Conservation (phyloP, 352 stramenopile species). For the Phytophthora ohioensis region DNA sequence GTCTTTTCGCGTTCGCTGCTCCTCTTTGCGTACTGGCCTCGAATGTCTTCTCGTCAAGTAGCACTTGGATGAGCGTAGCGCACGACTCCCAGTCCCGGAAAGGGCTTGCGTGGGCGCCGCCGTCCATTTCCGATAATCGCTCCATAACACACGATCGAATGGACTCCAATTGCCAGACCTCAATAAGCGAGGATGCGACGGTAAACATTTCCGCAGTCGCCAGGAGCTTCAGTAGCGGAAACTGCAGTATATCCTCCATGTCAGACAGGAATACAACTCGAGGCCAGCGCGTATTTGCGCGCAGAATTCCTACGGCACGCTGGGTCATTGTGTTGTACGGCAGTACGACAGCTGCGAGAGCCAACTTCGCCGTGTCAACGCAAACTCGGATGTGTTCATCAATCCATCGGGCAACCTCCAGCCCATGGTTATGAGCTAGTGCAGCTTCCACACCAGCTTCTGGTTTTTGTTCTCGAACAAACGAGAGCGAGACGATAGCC, state of each 20-base stretch:
- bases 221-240: constrained; percentile 55
- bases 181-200: constrained; percentile 45
- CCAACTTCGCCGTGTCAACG: constrained; percentile 40
- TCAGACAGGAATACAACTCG: constrained; percentile 50
- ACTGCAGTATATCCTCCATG: constrained; percentile 60
- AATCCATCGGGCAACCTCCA: constrained; percentile 65
- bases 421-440: constrained; percentile 50
- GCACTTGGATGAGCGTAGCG: constrained; percentile 42
- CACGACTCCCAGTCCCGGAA: constrained; percentile 49
- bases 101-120: constrained; percentile 21
- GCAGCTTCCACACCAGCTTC: constrained; percentile 22
- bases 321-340: constrained; percentile 47
- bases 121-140: constrained; percentile 28
- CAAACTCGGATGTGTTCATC: constrained; percentile 47
- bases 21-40: constrained; percentile 34
- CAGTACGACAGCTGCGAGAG: constrained; percentile 52
- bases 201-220: constrained; percentile 44
- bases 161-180: constrained; percentile 45
- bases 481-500: constrained; percentile 40
- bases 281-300: constrained; percentile 37
- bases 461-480: constrained; percentile 37
- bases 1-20: constrained; percentile 31
- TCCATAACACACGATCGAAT: constrained; percentile 34
- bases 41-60: constrained; percentile 57
- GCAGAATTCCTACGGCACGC: constrained; percentile 56